Evolutionary conservation across 371 early-diverging fungal species (phyloP).

Genomic region (Saksenaea vasiformis): DNA sequence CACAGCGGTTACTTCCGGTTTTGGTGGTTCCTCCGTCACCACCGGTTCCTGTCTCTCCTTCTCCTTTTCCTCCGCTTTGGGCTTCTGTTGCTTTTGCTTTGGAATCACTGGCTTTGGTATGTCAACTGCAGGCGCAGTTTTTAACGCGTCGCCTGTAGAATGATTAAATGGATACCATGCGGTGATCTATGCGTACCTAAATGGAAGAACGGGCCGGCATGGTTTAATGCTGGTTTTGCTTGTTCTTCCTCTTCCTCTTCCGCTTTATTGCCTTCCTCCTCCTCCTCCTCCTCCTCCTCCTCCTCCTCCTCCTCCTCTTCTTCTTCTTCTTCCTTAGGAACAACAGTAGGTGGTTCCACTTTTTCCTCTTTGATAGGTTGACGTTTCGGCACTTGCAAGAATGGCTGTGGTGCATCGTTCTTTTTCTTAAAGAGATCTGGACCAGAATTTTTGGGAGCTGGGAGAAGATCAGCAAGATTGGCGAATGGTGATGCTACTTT

Average conservation of each 20-base stretch:
- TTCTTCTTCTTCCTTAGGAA: constrained; percentile 8
- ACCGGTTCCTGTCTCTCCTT: not conserved
- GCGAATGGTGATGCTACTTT: constrained; percentile 16
- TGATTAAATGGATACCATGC: not conserved
- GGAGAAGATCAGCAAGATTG: constrained; percentile 35
- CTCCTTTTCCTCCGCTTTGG: constrained; percentile 4
- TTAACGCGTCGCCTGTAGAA: constrained; percentile 7
- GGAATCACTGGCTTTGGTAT: constrained; percentile 15
- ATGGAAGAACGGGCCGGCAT: constrained; percentile 34
- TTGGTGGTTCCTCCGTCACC: constrained; percentile 11
- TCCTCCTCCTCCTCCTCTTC: constrained; percentile 7
- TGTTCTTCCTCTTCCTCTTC: constrained; percentile 26
- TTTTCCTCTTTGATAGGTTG: constrained; percentile 14
- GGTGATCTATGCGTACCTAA: constrained; percentile 24
- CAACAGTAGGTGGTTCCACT: constrained; percentile 12
- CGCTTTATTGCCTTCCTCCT: not conserved
- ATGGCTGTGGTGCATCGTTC: constrained; percentile 16
- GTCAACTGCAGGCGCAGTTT: constrained; percentile 15
- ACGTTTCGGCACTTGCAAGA: not conserved
- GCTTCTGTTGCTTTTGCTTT: constrained; percentile 8
- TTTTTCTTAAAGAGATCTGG: constrained; percentile 6
- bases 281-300: constrained; percentile 7
- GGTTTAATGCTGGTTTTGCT: constrained; percentile 8
- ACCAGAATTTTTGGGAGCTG: constrained; percentile 30
- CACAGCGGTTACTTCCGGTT: constrained; percentile 21